Evolutionary conservation across 805 yeast species (phyloP), one percentile per base, ranked within the genome.

Genomic region (Suhomyces vadensis): DNA sequence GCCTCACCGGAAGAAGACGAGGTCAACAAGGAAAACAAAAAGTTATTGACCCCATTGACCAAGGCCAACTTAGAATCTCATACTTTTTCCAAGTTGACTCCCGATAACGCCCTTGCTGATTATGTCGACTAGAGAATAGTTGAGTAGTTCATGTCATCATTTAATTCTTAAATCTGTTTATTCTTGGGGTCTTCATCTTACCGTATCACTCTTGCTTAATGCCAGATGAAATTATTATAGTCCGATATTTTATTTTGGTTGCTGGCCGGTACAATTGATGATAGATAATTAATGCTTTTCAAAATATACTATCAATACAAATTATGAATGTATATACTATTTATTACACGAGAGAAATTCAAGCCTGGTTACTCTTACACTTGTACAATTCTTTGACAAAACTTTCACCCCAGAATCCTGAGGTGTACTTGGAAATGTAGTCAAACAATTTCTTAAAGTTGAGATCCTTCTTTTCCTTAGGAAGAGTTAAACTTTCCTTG

Each of bases 331-430:
- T n/a, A n/a, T n/a, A n/a, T n/a, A n/a, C n/a, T n/a, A n/a, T n/a
- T n/a, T n/a, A n/a, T n/a, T n/a, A n/a, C n/a, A n/a, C n/a, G n/a
- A n/a, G n/a, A n/a, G n/a, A n/a, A n/a, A n/a, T n/a, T 27, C 14
- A 29, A 29, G 33, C 33, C 9, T 29, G n/a, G 33, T 20, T 20
- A 33, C 23, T 26, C 5, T 40, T 19, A 39, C 61, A 55, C 54
- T 77, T 81, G 53, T 67, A 75, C 57, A 94, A 71, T 64, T 94
- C 99, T 55, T 83, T 82, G 33, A 94, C 98, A 65, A 94, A 94
- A 55, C 83, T 87, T 64, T 90, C 96, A 42, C 98, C 98, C 99
- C 99, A 94, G 63, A 81, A 94, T 8, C 88, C 89, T 22, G 97
- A 87, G 9, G 99, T 94, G 63, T 91, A 94, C 69, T 95, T 92